These are phyloP conservation scores for Klebsormidium nitens DNA, from an alignment of 139 green algal species.

Conservation along the genomic window DNA sequence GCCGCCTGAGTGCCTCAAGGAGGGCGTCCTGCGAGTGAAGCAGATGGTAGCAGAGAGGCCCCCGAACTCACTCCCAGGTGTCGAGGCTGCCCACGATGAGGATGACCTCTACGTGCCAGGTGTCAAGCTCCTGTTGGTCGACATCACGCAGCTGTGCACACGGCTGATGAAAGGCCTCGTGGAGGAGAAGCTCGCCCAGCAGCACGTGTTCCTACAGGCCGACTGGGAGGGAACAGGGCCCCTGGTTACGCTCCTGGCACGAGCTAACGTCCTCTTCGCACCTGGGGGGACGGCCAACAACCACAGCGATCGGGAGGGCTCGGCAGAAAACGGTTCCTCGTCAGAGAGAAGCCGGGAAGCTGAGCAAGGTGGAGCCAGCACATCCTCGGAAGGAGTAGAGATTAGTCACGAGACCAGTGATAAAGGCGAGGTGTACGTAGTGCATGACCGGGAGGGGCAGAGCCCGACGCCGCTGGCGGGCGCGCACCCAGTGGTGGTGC, in stretches of 20 bases:
- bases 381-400: too few species aligned
- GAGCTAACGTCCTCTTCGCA: neutral
- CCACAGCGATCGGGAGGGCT: too few species aligned
- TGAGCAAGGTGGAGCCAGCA: too few species aligned
- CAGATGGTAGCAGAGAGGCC: too few species aligned
- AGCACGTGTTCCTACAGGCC: neutral
- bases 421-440: too few species aligned
- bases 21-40: neutral
- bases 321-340: too few species aligned
- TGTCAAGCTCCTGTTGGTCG: neutral
- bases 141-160: neutral
- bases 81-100: too few species aligned
- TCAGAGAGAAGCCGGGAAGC: too few species aligned
- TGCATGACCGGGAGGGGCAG: too few species aligned
- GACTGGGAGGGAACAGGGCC: neutral
- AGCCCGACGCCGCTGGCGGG: neutral
- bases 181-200: neutral
- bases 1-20: neutral
- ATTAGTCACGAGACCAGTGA: too few species aligned
- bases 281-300: neutral
- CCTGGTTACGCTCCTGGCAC: neutral
- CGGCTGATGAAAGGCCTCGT: neutral
- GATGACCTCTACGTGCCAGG: too few species aligned
- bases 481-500: conserved; percentile 4
- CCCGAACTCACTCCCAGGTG: too few species aligned